phyloP scores from a whole-genome alignment of 2,329 filamentous ascomycete genomes.

The Phialophora verrucosa region DNA sequence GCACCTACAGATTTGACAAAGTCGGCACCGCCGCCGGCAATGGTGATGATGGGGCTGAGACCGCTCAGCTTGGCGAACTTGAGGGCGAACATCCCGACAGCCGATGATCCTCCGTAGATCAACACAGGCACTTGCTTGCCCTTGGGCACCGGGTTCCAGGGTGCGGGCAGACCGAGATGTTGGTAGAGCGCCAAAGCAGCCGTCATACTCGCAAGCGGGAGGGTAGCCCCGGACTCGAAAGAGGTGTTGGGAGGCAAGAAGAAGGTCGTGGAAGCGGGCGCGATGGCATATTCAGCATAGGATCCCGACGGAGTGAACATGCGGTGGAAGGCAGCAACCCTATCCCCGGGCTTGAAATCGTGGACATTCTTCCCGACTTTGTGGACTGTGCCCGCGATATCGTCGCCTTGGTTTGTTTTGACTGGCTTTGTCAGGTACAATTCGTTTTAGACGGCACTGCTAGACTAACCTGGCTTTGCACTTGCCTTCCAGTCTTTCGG shows the following conservation, averaged over 20 bases:
- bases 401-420: slow-evolving; percentile 25
- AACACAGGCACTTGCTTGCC: slow-evolving; percentile 44
- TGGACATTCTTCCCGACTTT: slow-evolving; percentile 29
- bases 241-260: slow-evolving; percentile 56
- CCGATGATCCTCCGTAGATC: slow-evolving; percentile 62
- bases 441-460: background rate
- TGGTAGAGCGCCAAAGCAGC: slow-evolving; percentile 23
- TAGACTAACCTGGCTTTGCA: background rate
- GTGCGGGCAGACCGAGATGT: slow-evolving; percentile 19
- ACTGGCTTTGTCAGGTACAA: background rate
- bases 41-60: slow-evolving; percentile 66
- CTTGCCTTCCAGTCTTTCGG: slow-evolving; percentile 56
- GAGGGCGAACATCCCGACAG: slow-evolving; percentile 64
- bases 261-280: slow-evolving; percentile 60
- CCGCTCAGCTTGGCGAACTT: slow-evolving; percentile 62
- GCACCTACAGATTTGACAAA: slow-evolving; percentile 3
- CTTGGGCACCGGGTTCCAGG: slow-evolving; percentile 11
- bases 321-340: slow-evolving; percentile 44
- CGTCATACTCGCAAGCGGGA: slow-evolving; percentile 27
- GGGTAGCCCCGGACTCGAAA: slow-evolving; percentile 55
- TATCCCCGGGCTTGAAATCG: slow-evolving; percentile 43
- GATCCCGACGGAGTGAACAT: slow-evolving; percentile 57
- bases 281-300: slow-evolving; percentile 64
- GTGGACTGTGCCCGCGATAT: slow-evolving; percentile 44
- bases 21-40: slow-evolving; percentile 54